phyloP scores from a whole-genome alignment of 2,329 filamentous ascomycete species.

The Venturia oleaginea region DNA sequence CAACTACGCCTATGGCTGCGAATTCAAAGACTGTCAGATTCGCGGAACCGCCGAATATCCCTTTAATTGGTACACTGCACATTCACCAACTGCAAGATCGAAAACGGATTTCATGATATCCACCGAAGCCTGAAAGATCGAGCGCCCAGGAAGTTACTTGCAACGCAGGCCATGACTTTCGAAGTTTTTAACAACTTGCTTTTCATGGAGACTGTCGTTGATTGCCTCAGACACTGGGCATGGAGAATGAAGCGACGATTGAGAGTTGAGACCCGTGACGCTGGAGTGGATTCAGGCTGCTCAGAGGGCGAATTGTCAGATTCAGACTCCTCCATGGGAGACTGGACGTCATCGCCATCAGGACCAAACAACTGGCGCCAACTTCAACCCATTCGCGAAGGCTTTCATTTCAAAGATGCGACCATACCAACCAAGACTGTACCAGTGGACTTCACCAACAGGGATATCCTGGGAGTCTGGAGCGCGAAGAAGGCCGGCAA shows the following conservation, averaged over 20 bases:
- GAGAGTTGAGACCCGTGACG: background rate
- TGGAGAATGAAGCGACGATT: background rate
- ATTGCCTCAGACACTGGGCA: background rate
- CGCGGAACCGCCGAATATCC: background rate
- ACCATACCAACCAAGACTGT: background rate
- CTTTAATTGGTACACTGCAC: background rate
- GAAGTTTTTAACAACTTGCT: background rate
- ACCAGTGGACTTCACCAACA: background rate
- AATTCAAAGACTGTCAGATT: background rate
- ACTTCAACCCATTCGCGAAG: background rate
- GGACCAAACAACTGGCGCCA: background rate
- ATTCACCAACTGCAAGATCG: conserved; percentile 1
- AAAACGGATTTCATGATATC: background rate
- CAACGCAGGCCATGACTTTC: background rate
- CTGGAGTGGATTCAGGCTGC: background rate
- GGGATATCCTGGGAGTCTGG: background rate
- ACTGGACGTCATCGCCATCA: background rate
- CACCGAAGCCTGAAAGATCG: background rate
- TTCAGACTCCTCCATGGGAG: background rate
- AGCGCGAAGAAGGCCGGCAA: conserved; percentile 8
- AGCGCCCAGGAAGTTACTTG: background rate
- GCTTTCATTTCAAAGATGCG: background rate
- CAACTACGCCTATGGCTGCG: background rate
- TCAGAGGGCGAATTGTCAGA: background rate
- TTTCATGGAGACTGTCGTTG: background rate